phyloP scores from a whole-genome alignment of 352 stramenopile genomes.

The Globisporangium spiculum region DNA sequence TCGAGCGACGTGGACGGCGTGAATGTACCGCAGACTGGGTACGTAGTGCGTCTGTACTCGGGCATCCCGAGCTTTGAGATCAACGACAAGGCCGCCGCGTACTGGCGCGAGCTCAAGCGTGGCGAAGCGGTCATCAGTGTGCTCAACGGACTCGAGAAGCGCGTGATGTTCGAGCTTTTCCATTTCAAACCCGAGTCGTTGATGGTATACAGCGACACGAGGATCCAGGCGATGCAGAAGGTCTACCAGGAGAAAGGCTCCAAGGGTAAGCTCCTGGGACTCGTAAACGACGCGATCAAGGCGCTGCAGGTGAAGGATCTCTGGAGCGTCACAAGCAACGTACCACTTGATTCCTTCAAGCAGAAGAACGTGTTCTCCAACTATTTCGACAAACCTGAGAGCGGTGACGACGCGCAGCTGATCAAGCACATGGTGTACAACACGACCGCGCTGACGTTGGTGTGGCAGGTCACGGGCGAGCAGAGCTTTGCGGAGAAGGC shows the following conservation, averaged over 20 bases:
- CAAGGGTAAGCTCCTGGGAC: neutral
- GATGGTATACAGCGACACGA: slow-evolving; percentile 29
- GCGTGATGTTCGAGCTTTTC: slow-evolving; percentile 39
- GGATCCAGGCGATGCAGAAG: slow-evolving; percentile 7
- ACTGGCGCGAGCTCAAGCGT: slow-evolving; percentile 43
- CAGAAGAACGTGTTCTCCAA: slow-evolving; percentile 31
- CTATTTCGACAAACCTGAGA: slow-evolving; percentile 24
- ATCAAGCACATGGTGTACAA: slow-evolving; percentile 52
- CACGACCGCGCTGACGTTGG: slow-evolving; percentile 37
- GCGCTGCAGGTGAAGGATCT: slow-evolving; percentile 22
- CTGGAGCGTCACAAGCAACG: slow-evolving; percentile 29
- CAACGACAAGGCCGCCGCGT: slow-evolving; percentile 24
- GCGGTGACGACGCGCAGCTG: slow-evolving; percentile 21
- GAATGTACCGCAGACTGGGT: slow-evolving; percentile 34
- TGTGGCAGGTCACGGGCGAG: slow-evolving; percentile 34
- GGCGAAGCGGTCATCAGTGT: slow-evolving; percentile 40
- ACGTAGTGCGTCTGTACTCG: slow-evolving; percentile 49
- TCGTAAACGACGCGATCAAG: slow-evolving; percentile 31
- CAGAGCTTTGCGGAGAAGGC: slow-evolving; percentile 31
- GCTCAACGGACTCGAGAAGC: slow-evolving; percentile 36
- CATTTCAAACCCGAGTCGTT: slow-evolving; percentile 23
- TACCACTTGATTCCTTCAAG: slow-evolving; percentile 9
- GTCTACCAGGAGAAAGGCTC: slow-evolving; percentile 8
- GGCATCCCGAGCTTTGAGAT: slow-evolving; percentile 31
- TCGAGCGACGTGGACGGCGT: slow-evolving; percentile 32